These are phyloP conservation scores for Trypanosoma cruzi DNA, from an alignment of 208 protist species.

Conservation along the genomic window DNA sequence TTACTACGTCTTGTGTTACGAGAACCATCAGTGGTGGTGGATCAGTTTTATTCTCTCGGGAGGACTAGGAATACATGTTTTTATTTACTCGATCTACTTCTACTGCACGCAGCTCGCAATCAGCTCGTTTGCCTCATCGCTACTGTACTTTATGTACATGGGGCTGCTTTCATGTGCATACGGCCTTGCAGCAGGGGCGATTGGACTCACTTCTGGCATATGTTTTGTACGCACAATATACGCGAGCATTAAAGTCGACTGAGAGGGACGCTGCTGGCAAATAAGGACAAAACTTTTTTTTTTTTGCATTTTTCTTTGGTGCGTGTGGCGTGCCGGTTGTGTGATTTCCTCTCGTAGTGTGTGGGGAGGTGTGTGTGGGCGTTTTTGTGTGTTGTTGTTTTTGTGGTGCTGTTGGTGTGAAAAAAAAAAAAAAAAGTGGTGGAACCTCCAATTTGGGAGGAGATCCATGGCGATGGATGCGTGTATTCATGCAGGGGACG, in stretches of 20 bases:
- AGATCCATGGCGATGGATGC: too few relatives aligned
- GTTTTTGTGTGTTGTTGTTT: too few relatives aligned
- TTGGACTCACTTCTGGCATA: constrained; percentile 79
- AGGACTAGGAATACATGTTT: constrained; percentile 92
- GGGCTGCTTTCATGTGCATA: constrained; percentile 72
- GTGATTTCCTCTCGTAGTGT: too few relatives aligned
- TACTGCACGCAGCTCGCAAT: constrained; percentile 84
- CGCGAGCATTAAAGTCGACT: constrained; percentile 79
- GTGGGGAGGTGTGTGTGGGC: too few relatives aligned
- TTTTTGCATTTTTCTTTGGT: background rate
- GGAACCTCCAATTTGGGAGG: too few relatives aligned
- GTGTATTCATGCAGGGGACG: too few relatives aligned
- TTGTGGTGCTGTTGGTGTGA: too few relatives aligned
- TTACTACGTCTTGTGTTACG: constrained; percentile 98
- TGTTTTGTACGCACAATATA: constrained; percentile 89
- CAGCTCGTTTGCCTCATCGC: constrained; percentile 53
- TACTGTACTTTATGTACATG: constrained; percentile 94
- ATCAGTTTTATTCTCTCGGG: constrained; percentile 93
- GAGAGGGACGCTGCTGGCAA: constrained; percentile 14
- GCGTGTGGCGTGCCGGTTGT: background rate
- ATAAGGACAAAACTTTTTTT: background rate
- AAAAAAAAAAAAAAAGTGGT: too few relatives aligned
- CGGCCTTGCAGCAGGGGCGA: constrained; percentile 75
- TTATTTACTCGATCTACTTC: constrained; percentile 93
- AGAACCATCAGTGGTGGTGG: constrained; percentile 99